These are phyloP conservation scores for Arachis hypogaea DNA, from an alignment of 306 rosid species.

Conservation along the genomic window DNA sequence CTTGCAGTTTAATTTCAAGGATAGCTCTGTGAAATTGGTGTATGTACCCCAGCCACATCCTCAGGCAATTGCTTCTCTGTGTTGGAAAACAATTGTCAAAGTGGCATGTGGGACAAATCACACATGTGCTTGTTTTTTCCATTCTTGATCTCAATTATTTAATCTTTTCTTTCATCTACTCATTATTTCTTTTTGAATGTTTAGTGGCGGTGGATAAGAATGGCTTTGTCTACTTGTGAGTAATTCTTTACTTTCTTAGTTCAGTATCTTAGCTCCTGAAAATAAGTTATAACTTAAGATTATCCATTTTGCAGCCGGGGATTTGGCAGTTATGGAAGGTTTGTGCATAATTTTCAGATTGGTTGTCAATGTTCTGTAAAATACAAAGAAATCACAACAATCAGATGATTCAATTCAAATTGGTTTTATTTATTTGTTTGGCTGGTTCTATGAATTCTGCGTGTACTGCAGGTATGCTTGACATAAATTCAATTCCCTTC, in stretches of 20 bases:
- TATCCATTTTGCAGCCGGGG: constrained; percentile 77
- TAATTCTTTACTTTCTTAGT: constrained; percentile 28
- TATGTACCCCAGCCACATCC: constrained; percentile 99
- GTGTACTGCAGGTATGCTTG: too few species aligned
- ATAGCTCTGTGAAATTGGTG: constrained; percentile 89
- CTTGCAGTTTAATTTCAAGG: constrained; percentile 89
- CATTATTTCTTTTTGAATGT: too few species aligned
- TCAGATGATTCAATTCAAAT: too few species aligned
- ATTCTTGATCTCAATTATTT: too few species aligned
- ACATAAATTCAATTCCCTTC: too few species aligned
- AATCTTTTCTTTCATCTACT: too few species aligned
- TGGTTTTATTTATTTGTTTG: too few species aligned
- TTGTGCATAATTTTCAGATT: constrained; percentile 18
- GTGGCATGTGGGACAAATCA: constrained; percentile 95
- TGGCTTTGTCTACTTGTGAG: constrained; percentile 94
- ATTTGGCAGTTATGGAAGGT: constrained; percentile 99
- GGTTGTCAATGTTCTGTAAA: too few species aligned
- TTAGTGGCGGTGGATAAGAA: constrained; percentile 27
- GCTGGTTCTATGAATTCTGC: too few species aligned
- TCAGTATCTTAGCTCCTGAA: constrained; percentile 16
- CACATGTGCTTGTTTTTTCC: too few species aligned
- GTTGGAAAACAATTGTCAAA: constrained; percentile 83
- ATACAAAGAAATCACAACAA: too few species aligned
- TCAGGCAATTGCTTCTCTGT: constrained; percentile 77
- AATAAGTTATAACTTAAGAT: constrained; percentile 30